phyloP scores from a whole-genome alignment of 768 basidiomycete genomes.

The Cubamyces sp. region DNA sequence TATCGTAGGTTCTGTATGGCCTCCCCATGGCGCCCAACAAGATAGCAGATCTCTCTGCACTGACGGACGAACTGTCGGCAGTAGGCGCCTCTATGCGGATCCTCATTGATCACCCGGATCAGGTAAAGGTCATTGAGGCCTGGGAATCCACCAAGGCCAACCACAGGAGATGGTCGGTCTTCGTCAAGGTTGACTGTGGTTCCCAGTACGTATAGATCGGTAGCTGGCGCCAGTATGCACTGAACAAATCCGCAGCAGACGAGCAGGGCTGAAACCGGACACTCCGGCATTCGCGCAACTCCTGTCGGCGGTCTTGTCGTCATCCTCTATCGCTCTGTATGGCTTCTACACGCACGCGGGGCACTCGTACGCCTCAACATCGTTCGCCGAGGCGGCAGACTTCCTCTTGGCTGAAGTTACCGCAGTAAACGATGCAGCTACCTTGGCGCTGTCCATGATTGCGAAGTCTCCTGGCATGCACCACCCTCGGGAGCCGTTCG shows the following conservation, averaged over 20 bases:
- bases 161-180: slow-evolving; percentile 67
- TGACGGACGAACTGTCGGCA: slow-evolving; percentile 58
- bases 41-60: slow-evolving; percentile 64
- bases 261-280: slow-evolving; percentile 66
- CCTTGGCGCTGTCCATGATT: slow-evolving; percentile 53
- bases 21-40: slow-evolving; percentile 74
- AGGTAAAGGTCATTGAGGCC: slow-evolving; percentile 64
- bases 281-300: slow-evolving; percentile 60
- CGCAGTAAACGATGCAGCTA: slow-evolving; percentile 69
- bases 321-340: slow-evolving; percentile 62
- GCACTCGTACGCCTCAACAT: slow-evolving; percentile 76
- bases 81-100: slow-evolving; percentile 67
- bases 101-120: slow-evolving; percentile 76
- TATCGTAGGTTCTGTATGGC: slow-evolving; percentile 74
- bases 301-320: slow-evolving; percentile 54
- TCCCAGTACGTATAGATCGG: slow-evolving; percentile 57
- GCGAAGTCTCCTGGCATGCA: slow-evolving; percentile 38
- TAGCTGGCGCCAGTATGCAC: slow-evolving; percentile 16
- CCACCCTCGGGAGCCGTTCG: slow-evolving; percentile 53
- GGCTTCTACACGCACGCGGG: slow-evolving; percentile 87
- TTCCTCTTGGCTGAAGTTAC: slow-evolving; percentile 73
- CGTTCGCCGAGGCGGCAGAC: slow-evolving; percentile 61
- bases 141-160: slow-evolving; percentile 51
- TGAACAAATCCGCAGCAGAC: slow-evolving; percentile 46
- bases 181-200: slow-evolving; percentile 81